A percentile compares a stretch with the other conserved stretches of the same genome.
Conservation (phyloP, 2,329 filamentous ascomycete species). For the Colletotrichum orbiculare region DNA sequence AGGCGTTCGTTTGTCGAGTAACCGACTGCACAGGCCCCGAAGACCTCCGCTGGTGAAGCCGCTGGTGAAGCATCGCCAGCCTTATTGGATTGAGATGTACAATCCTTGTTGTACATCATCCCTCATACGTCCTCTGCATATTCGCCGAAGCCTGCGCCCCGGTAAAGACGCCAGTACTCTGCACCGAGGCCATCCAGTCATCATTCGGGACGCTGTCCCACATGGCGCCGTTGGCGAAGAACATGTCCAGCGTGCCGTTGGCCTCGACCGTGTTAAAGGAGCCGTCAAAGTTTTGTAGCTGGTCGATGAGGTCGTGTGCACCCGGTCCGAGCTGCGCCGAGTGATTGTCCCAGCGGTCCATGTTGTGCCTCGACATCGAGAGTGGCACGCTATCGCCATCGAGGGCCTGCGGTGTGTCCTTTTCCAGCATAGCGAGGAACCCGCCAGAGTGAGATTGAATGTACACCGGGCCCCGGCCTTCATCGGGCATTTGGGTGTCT, state of each 20-base stretch:
- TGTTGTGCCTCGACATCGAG: slow-evolving; percentile 12
- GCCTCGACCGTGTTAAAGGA: slow-evolving; percentile 31
- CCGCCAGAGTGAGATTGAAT: slow-evolving; percentile 16
- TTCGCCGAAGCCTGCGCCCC: slow-evolving; percentile 11
- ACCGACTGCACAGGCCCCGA: no score
- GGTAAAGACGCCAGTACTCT: slow-evolving; percentile 19
- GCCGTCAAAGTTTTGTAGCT: slow-evolving; percentile 29
- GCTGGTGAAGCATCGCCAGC: no score
- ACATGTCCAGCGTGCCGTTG: slow-evolving; percentile 31
- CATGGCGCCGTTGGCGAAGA: slow-evolving; percentile 26
- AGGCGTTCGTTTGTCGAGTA: no score
- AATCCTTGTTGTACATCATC: no score
- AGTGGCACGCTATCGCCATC: slow-evolving; percentile 1
- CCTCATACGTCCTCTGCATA: slow-evolving; percentile 26
- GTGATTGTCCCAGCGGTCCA: slow-evolving; percentile 13
- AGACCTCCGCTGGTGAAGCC: no score
- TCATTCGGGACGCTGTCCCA: slow-evolving; percentile 27
- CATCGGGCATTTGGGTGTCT: not conserved
- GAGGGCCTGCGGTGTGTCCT: slow-evolving; percentile 8
- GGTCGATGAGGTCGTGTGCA: slow-evolving; percentile 25
- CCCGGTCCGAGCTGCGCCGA: slow-evolving; percentile 8
- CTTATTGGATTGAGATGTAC: not conserved
- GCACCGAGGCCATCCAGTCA: slow-evolving; percentile 30
- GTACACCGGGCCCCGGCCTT: slow-evolving; percentile 3
- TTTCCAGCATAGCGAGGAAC: slow-evolving; percentile 21